Base-by-base conservation (phyloP, 345 rosid genomes). In the Euphorbia tirucalli region DNA sequence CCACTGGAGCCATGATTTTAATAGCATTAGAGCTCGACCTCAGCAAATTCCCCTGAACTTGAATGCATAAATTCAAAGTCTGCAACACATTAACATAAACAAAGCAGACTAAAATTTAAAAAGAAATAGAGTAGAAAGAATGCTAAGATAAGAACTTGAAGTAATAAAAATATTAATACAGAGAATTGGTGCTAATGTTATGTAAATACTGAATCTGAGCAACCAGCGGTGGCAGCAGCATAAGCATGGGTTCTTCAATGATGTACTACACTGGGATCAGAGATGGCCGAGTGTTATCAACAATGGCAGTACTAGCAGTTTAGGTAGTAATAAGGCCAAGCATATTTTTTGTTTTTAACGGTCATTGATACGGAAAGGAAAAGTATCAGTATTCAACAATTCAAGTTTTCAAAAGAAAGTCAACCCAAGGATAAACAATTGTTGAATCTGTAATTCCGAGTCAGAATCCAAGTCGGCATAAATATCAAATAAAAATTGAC, bases 21-120 rank as follows among this genome's bases (percentile, higher is more conserved):
- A 84, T 65, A 21, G 81, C 75, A 55, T 75, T 46, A 56, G 56
- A 68, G 68, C 73, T 82, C 2, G 70, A 78, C 61, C 85, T 80
- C 69, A 74, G 61, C 21, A 79, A 75, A 16, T 60, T 72, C 60
- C 25, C 50, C 68, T 43, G 84, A 46, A 82, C 75, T 69, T 77
- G 78, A 71, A 64, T 46, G 66, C 39, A 46, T 52, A 13, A 43
- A 74, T 75, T 68, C 21, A 64, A 70, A 41, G 11, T 69, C 68
- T 74, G 39, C 64, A 68, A 41, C 61, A 8, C 15, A 15, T 37
- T 6, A n/a, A 30, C 7, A 4, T 7, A 2, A 58, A 3, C 11
- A n/a, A 28, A 49, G 2, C 2, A 15, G 27, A 25, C 32, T n/a
- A n/a, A n/a, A n/a, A n/a, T n/a, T n/a, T n/a, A n/a, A n/a, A n/a